A percentile compares a stretch with the other conserved stretches of the same genome.
Evolutionary conservation across 75 land plant species (phyloP).

Genomic region (Selaginella tamariscina): DNA sequence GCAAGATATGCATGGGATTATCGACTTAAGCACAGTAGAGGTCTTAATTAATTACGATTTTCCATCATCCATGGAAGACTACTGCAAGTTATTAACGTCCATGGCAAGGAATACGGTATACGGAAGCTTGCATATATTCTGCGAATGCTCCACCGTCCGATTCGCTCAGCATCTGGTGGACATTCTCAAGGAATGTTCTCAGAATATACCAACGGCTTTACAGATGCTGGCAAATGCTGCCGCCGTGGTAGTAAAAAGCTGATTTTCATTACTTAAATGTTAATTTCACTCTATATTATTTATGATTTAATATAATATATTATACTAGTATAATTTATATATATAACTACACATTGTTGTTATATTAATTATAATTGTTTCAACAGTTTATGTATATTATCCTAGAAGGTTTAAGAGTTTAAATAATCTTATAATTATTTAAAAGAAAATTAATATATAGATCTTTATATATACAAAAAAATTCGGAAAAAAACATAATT

Average conservation of each 20-base stretch:
- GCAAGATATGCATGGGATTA: conserved; percentile 1
- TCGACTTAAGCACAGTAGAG: conserved; percentile 20
- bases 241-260: conserved; percentile 5
- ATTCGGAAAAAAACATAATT: no score
- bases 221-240: conserved; percentile 34
- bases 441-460: no score
- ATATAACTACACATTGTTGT: no score
- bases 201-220: conserved; percentile 37
- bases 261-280: no score
- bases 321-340: no score
- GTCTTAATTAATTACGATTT: conserved; percentile 24
- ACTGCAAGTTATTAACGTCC: conserved; percentile 29
- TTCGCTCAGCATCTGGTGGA: conserved; percentile 31
- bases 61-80: conserved; percentile 25
- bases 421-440: no score
- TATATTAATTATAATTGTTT: no score
- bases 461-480: no score
- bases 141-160: conserved; percentile 30
- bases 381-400: no score
- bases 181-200: conserved; percentile 35
- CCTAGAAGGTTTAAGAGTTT: no score
- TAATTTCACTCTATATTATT: no score
- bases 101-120: conserved; percentile 36
- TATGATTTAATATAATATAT: no score
- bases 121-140: conserved; percentile 41